phyloP scores from a whole-genome alignment of 2,329 filamentous ascomycete species.

The Beauveria sp. region DNA sequence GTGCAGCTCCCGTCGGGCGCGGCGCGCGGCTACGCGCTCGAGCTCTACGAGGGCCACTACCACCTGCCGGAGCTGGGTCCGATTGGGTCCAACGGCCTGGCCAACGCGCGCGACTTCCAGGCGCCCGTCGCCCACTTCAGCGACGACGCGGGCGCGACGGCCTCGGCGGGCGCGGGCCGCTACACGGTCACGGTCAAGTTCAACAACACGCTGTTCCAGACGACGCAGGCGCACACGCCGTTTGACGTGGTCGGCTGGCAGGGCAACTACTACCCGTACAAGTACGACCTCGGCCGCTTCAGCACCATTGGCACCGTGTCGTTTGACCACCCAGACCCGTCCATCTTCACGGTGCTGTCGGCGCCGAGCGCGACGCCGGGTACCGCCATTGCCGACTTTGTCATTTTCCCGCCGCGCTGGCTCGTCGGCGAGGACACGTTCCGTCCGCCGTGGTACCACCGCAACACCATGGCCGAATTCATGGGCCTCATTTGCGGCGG shows the following conservation, averaged over 20 bases:
- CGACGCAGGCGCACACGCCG: constrained; percentile 60
- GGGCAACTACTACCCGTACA: constrained; percentile 72
- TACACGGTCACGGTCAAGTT: constrained; percentile 57
- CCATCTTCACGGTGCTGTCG: constrained; percentile 66
- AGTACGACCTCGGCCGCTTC: constrained; percentile 74
- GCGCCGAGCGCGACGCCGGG: constrained; percentile 53
- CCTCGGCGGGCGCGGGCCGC: constrained; percentile 26
- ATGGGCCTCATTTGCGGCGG: constrained; percentile 51
- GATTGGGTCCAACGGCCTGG: constrained; percentile 60
- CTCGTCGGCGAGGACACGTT: constrained; percentile 63
- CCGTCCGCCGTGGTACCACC: constrained; percentile 65
- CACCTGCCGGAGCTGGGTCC: constrained; percentile 57
- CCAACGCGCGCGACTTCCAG: constrained; percentile 65
- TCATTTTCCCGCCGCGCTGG: constrained; percentile 67
- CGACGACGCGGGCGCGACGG: constrained; percentile 40
- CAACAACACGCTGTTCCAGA: constrained; percentile 58
- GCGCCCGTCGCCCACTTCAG: constrained; percentile 58
- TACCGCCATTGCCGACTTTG: constrained; percentile 62
- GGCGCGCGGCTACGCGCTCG: constrained; percentile 61
- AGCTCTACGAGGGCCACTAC: constrained; percentile 61
- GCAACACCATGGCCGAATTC: constrained; percentile 60
- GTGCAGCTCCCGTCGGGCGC: constrained; percentile 50
- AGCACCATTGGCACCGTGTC: constrained; percentile 66
- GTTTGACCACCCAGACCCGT: constrained; percentile 71
- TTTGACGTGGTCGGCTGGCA: constrained; percentile 79